Evolutionary conservation across 768 basidiomycete species (phyloP).

Genomic region (Fomitopsis pulvina): DNA sequence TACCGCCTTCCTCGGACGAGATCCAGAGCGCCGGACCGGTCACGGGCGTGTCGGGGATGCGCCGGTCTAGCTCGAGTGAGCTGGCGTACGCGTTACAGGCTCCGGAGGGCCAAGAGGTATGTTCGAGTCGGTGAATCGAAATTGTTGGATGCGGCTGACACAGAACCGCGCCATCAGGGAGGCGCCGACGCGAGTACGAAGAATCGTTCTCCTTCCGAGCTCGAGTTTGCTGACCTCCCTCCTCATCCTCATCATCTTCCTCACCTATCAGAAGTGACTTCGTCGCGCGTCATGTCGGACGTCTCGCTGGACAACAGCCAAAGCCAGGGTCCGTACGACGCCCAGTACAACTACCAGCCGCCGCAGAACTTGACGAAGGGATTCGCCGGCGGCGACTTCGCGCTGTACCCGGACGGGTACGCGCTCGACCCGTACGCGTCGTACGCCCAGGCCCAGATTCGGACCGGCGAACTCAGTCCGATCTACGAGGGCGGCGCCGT

Average conservation of each 20-base stretch:
- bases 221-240: background rate
- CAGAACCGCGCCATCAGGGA: background rate
- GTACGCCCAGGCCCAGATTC: background rate
- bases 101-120: constrained; percentile 6
- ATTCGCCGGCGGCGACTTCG: constrained; percentile 11
- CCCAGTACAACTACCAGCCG: constrained; percentile 6
- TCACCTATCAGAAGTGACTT: background rate
- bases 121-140: background rate
- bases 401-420: constrained; percentile 9
- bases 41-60: constrained; percentile 1
- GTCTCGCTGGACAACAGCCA: background rate
- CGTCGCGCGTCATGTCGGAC: background rate
- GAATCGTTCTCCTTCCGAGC: background rate
- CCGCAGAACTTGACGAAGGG: constrained; percentile 9
- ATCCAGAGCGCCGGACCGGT: background rate
- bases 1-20: background rate
- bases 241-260: background rate
- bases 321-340: background rate
- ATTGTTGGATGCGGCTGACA: background rate
- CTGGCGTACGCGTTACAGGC: constrained; percentile 14
- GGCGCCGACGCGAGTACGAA: background rate
- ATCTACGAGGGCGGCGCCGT: constrained; percentile 13
- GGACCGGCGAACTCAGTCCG: constrained; percentile 5
- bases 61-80: constrained; percentile 12
- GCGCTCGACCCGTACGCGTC: background rate